Evolutionary conservation across 2,329 filamentous ascomycete genomes (phyloP).

Genomic region (Neonectria neomacrospora): DNA sequence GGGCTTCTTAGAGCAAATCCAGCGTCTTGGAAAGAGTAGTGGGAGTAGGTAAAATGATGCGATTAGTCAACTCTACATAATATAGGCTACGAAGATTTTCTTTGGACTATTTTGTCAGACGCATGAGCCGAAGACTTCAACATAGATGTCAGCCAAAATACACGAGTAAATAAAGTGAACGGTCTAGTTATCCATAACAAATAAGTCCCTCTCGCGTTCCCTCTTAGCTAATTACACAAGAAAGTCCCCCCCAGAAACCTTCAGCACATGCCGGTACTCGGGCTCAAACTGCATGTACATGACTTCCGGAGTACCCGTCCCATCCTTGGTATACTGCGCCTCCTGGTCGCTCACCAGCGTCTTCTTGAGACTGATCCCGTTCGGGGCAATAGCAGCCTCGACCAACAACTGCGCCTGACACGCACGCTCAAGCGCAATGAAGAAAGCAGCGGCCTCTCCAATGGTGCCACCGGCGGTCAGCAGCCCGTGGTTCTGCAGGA

Average conservation of each 20-base stretch:
- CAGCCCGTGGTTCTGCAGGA: conserved; percentile 76
- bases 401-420: conserved; percentile 74
- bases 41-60: not conserved
- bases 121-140: too few relatives aligned
- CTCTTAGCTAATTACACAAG: conserved; percentile 18
- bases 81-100: too few relatives aligned
- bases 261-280: conserved; percentile 35
- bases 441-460: conserved; percentile 77
- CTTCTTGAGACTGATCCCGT: conserved; percentile 46
- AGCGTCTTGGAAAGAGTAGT: conserved; percentile 6
- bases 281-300: conserved; percentile 44
- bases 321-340: conserved; percentile 49
- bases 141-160: too few relatives aligned
- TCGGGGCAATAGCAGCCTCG: conserved; percentile 65
- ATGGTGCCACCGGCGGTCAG: conserved; percentile 75
- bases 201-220: too few relatives aligned
- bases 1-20: conserved; percentile 38
- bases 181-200: too few relatives aligned
- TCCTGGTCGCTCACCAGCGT: conserved; percentile 55
- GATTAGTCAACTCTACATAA: too few relatives aligned
- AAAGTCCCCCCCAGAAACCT: conserved; percentile 34
- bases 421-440: conserved; percentile 72
- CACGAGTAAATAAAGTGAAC: too few relatives aligned
- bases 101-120: not conserved
- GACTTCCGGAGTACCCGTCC: conserved; percentile 38